These are phyloP conservation scores for Arthrobotrys conoides DNA, from an alignment of 2,329 filamentous ascomycete species.

Conservation along the genomic window DNA sequence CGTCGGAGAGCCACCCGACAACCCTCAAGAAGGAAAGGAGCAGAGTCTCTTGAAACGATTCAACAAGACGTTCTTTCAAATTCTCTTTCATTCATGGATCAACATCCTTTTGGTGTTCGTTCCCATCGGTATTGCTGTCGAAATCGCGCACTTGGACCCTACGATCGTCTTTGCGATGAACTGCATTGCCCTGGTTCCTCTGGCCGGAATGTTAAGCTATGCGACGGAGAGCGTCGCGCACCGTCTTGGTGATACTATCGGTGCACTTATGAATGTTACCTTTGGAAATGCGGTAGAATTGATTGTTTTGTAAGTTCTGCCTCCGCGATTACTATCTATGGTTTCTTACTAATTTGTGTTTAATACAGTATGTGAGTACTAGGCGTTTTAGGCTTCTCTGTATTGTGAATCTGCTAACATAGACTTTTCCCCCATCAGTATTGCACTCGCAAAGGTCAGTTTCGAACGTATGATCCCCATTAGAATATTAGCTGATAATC, in stretches of 20 bases:
- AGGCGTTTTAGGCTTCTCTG: neutral
- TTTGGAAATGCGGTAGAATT: slow-evolving; percentile 85
- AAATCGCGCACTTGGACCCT: slow-evolving; percentile 72
- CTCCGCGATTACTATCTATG: neutral
- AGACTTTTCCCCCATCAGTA: slow-evolving; percentile 70
- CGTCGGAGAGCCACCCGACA: slow-evolving; percentile 56
- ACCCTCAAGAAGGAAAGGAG: slow-evolving; percentile 55
- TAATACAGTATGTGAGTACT: slow-evolving; percentile 50
- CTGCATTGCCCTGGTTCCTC: slow-evolving; percentile 80
- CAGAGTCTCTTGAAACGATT: slow-evolving; percentile 60
- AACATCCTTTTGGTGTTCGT: slow-evolving; percentile 84
- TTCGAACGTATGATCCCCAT: neutral
- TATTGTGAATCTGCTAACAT: slow-evolving; percentile 63
- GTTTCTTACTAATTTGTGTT: slow-evolving; percentile 56
- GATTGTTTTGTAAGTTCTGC: slow-evolving; percentile 76
- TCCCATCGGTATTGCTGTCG: slow-evolving; percentile 79
- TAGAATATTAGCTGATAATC: slow-evolving; percentile 62
- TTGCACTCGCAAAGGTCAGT: slow-evolving; percentile 79
- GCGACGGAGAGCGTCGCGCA: slow-evolving; percentile 82
- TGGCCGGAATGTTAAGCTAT: slow-evolving; percentile 79
- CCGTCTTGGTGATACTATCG: slow-evolving; percentile 80
- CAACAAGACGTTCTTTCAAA: slow-evolving; percentile 64
- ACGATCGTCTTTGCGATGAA: slow-evolving; percentile 81
- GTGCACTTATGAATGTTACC: slow-evolving; percentile 81
- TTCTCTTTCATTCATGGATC: slow-evolving; percentile 81